phyloP scores from a whole-genome alignment of 169 alveolate species.

The Cystoisospora suis region DNA sequence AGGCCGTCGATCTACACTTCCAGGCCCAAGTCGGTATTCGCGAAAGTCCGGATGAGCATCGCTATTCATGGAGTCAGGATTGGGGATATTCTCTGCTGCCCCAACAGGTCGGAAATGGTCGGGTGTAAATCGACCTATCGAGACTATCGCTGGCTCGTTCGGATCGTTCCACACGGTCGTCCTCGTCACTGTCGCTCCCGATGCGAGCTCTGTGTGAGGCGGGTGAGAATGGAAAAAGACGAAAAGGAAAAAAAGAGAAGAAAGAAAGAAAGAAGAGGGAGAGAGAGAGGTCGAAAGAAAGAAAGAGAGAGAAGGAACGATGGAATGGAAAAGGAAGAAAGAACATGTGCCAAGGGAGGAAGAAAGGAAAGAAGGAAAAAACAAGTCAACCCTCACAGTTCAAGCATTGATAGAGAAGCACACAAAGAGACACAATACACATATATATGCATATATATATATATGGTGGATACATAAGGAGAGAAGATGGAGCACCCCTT shows the following conservation, averaged over 20 bases:
- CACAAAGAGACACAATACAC: neutral
- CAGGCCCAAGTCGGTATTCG: constrained; percentile 81
- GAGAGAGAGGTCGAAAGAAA: neutral
- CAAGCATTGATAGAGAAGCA: no score
- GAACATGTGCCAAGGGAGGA: neutral
- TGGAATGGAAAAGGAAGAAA: neutral
- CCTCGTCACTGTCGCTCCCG: constrained; percentile 87
- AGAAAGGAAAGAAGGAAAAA: neutral
- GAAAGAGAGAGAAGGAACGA: neutral
- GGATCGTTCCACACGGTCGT: constrained; percentile 87
- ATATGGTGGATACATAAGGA: neutral
- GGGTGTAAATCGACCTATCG: constrained; percentile 84
- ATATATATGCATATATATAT: neutral
- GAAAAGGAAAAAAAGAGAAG: neutral
- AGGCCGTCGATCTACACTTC: constrained; percentile 83
- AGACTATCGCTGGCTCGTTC: constrained; percentile 87
- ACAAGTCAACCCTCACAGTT: no score
- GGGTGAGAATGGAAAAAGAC: neutral
- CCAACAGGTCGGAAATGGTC: constrained; percentile 88
- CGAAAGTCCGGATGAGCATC: constrained; percentile 86
- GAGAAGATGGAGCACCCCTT: neutral
- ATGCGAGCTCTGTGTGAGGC: constrained; percentile 75
- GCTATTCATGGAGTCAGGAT: constrained; percentile 82
- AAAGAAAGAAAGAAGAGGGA: neutral
- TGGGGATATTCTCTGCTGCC: constrained; percentile 81